A percentile compares a stretch with the other conserved stretches of the same genome.
Conservation (phyloP, 441 rosid species). For the Populus hybrid region DNA sequence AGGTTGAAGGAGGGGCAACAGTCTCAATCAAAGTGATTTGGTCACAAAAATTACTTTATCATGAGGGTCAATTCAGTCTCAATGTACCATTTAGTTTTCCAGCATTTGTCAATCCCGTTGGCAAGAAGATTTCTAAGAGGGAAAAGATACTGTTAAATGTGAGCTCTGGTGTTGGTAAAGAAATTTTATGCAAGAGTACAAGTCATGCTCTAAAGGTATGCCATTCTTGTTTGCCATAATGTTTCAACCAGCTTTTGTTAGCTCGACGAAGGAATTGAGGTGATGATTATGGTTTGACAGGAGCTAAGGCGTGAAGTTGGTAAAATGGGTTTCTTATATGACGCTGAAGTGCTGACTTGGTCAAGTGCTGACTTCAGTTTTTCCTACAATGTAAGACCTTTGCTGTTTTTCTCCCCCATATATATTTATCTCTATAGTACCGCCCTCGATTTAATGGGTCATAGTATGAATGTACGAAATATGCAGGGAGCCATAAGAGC, state of each 20-base stretch:
- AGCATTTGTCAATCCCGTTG: constrained; percentile 52
- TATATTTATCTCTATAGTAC: background rate
- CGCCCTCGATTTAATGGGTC: background rate
- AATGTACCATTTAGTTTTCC: constrained; percentile 76
- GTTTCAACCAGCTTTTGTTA: constrained; percentile 6
- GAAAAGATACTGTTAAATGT: constrained; percentile 65
- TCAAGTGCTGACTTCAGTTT: constrained; percentile 59
- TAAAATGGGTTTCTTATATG: constrained; percentile 56
- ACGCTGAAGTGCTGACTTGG: constrained; percentile 66
- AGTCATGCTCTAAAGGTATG: constrained; percentile 79
- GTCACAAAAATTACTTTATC: constrained; percentile 64
- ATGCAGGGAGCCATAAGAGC: background rate
- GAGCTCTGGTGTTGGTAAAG: constrained; percentile 50
- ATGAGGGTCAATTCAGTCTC: constrained; percentile 10
- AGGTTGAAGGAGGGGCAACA: constrained; percentile 80
- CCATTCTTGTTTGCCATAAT: background rate
- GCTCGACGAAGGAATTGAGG: constrained; percentile 5
- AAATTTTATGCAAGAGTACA: constrained; percentile 41
- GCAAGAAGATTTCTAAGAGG: constrained; percentile 40
- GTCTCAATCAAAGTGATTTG: constrained; percentile 61
- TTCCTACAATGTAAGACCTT: constrained; percentile 53
- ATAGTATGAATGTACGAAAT: background rate
- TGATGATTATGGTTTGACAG: constrained; percentile 33
- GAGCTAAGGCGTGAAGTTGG: constrained; percentile 53
- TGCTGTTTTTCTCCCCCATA: background rate